Percentiles rank a stretch among this genome's conserved stretches.
Evolutionary conservation across 2,329 filamentous ascomycete species (phyloP).

Genomic region (Zasmidium citrigriseum): DNA sequence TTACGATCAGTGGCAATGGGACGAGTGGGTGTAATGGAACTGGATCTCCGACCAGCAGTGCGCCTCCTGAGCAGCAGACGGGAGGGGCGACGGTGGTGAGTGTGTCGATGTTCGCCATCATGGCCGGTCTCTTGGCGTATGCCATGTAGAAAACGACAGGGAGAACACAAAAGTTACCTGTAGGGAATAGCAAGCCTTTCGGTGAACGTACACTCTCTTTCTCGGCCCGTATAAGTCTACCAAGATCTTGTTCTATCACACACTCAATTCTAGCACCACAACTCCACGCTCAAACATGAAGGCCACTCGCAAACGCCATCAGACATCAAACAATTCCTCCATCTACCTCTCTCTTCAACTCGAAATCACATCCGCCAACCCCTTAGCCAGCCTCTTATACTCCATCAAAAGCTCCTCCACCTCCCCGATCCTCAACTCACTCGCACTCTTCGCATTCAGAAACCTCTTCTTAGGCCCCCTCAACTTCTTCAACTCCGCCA

Average conservation of each 20-base stretch:
- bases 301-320: not conserved
- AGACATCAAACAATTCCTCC: too few species aligned
- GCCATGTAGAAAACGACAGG: not conserved
- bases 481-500: conserved; percentile 48
- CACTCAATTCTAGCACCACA: not conserved
- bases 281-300: not conserved
- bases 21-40: not conserved
- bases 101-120: not conserved
- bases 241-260: not conserved
- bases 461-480: conserved; percentile 50
- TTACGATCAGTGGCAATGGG: not conserved
- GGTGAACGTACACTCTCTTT: too few species aligned
- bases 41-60: not conserved
- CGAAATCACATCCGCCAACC: conserved; percentile 44
- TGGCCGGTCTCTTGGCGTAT: not conserved
- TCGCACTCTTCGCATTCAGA: conserved; percentile 47
- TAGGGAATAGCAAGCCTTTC: too few species aligned
- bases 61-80: not conserved
- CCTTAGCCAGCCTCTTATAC: conserved; percentile 44
- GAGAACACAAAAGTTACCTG: too few species aligned
- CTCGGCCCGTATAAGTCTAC: not conserved
- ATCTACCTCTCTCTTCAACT: conserved; percentile 3
- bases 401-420: conserved; percentile 47
- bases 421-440: conserved; percentile 49
- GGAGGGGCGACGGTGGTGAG: not conserved